A percentile compares a stretch with the other conserved stretches of the same genome.
Conservation (phyloP, 2,329 filamentous ascomycete species). For the Fusarium humuli region DNA sequence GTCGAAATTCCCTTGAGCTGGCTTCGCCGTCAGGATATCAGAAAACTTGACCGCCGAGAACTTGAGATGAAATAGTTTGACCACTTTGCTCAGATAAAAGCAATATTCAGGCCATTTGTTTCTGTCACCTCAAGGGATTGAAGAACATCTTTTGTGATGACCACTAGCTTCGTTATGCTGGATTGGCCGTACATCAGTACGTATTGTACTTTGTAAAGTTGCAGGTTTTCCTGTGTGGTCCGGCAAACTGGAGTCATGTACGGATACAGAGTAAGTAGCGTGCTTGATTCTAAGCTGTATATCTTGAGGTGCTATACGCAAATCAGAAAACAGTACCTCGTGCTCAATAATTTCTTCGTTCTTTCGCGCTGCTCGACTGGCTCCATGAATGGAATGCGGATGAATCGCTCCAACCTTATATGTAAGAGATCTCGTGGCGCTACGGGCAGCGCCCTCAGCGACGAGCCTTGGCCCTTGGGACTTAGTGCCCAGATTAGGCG, state of each 20-base stretch:
- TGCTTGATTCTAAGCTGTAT: neutral
- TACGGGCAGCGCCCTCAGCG: constrained; percentile 45
- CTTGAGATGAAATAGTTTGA: neutral
- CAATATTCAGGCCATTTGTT: neutral
- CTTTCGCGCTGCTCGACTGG: neutral
- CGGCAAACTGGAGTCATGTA: neutral
- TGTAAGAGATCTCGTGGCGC: constrained; percentile 25
- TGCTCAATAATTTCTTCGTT: neutral
- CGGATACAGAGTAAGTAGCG: neutral
- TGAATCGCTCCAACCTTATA: constrained; percentile 33
- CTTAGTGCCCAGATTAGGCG: constrained; percentile 27
- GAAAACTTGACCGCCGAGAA: neutral
- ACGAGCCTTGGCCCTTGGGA: constrained; percentile 34
- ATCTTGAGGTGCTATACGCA: neutral
- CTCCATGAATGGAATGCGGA: constrained; percentile 31
- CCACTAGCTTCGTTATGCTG: neutral
- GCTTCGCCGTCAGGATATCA: neutral
- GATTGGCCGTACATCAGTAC: neutral
- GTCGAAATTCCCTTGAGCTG: constrained; percentile 2
- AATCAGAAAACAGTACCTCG: neutral
- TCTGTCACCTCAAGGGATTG: neutral
- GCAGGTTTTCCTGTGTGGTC: neutral
- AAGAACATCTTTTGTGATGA: neutral
- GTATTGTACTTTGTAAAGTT: neutral
- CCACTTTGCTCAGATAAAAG: neutral